Base-by-base conservation (phyloP, 1,139 yeast genomes). In the Hyphopichia fennica region DNA sequence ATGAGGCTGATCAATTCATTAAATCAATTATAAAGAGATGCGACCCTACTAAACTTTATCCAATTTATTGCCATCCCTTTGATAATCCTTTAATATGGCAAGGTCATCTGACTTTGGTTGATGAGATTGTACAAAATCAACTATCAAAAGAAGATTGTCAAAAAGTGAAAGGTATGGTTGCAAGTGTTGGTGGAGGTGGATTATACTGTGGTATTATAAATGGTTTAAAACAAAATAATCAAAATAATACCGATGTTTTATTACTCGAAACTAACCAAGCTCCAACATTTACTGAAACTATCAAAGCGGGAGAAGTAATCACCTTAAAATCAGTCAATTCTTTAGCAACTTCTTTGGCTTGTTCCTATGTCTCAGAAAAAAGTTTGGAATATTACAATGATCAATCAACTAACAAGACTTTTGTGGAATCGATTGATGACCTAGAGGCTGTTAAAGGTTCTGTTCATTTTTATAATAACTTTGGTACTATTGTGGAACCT, bases 161-260 rank as follows among this genome's bases (percentile, higher is more conserved):
- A 3, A 57, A 59, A 11, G 50, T 69, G 7, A 63, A 56, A 40
- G 75, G 70, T 0, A 54, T 70, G 6, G 72, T 67, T 5, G 69
- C 75, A 46, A 67, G 73, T 19, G 67, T 69, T 14, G 77, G 77
- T 15, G 77, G 77, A 2, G 75, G 75, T 1, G 75, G 75, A 1
- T 55, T 71, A 22, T 69, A 69, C 53, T 68, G 67, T 45, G 77
- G 76, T 4, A 50, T 70, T 5, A 54, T 58, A 39, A 49, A 54
- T 20, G 77, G 75, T 2, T 51, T 69, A 30, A 39, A 56, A 28
- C 47, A 53, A 33, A 54, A 60, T 37, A 42, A 51, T 3, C 39
- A 52, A 22, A 46, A 51, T 11, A 45, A 51, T 13, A 54, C 62
- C 2, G 61, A 62, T 11, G 56, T 67, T 7, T 45, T 71, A 30